Evolutionary conservation across 1,284 basidiomycete genomes (phyloP).

Genomic region (Ustilago crameri): DNA sequence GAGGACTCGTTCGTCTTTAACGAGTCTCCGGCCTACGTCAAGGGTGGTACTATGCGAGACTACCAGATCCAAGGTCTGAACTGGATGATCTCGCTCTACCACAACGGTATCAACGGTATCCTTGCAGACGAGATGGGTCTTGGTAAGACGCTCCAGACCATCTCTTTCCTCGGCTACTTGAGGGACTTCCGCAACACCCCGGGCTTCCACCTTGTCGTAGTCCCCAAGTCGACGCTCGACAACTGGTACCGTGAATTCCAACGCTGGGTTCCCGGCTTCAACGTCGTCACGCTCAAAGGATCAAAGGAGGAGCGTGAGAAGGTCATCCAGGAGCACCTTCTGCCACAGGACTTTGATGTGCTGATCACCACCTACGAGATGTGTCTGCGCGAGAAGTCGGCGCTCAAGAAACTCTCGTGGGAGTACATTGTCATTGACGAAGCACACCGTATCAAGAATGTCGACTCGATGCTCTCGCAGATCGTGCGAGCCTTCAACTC

Average conservation of each 20-base stretch:
- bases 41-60: conserved; percentile 86
- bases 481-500: conserved; percentile 92
- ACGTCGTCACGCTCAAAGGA: conserved; percentile 83
- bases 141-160: conserved; percentile 97
- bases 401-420: conserved; percentile 93
- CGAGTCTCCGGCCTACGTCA: conserved; percentile 57
- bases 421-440: conserved; percentile 99
- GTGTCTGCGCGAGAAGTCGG: conserved; percentile 90
- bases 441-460: conserved; percentile 99
- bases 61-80: conserved; percentile 97
- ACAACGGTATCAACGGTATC: conserved; percentile 62
- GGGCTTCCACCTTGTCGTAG: conserved; percentile 93
- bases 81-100: conserved; percentile 77
- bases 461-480: conserved; percentile 93
- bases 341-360: conserved; percentile 91
- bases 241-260: conserved; percentile 96
- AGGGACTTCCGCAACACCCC: conserved; percentile 81
- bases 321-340: conserved; percentile 80
- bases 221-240: conserved; percentile 96
- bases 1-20: conserved; percentile 72
- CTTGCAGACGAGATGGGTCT: conserved; percentile 78
- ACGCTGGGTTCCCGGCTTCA: conserved; percentile 87
- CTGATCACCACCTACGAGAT: conserved; percentile 98
- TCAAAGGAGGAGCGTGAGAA: conserved; percentile 88
- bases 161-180: conserved; percentile 95